Conservation (phyloP, 345 rosid species). For the Pelargonium nanum region DNA sequence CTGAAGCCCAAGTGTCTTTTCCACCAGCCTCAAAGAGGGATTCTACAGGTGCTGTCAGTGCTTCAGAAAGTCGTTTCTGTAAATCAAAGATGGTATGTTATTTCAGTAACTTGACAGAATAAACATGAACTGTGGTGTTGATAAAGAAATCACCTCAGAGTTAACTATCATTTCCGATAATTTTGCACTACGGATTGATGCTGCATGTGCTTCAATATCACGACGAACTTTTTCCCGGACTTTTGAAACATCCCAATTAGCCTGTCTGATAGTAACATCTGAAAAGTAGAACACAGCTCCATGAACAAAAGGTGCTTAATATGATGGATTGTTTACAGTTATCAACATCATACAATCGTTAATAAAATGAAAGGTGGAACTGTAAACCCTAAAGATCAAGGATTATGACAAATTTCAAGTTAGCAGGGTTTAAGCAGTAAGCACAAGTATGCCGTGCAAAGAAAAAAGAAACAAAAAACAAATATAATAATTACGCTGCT, state of each 20-base stretch:
- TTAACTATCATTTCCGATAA: slow-evolving; percentile 32
- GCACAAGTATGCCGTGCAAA: neutral
- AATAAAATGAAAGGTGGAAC: no score
- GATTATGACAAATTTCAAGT: neutral
- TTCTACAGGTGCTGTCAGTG: slow-evolving; percentile 64
- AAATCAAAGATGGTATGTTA: slow-evolving; percentile 1
- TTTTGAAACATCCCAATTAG: slow-evolving; percentile 79
- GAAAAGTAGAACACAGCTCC: slow-evolving; percentile 8
- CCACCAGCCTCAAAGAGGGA: slow-evolving; percentile 70
- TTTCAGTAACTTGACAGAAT: neutral
- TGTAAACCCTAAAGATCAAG: no score
- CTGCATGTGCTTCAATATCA: slow-evolving; percentile 66
- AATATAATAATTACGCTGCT: no score
- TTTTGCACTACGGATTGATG: slow-evolving; percentile 56
- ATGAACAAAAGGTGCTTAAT: neutral
- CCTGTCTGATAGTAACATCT: slow-evolving; percentile 66
- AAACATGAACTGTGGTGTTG: neutral
- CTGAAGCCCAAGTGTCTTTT: slow-evolving; percentile 71
- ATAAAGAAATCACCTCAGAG: neutral
- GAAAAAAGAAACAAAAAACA: no score
- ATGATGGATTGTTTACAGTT: neutral
- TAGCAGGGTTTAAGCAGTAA: neutral
- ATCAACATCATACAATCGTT: neutral
- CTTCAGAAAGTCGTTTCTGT: slow-evolving; percentile 55
- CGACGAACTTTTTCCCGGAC: slow-evolving; percentile 55